These are phyloP conservation scores for Mycena pura DNA, from an alignment of 768 basidiomycete genomes.

Conservation along the genomic window DNA sequence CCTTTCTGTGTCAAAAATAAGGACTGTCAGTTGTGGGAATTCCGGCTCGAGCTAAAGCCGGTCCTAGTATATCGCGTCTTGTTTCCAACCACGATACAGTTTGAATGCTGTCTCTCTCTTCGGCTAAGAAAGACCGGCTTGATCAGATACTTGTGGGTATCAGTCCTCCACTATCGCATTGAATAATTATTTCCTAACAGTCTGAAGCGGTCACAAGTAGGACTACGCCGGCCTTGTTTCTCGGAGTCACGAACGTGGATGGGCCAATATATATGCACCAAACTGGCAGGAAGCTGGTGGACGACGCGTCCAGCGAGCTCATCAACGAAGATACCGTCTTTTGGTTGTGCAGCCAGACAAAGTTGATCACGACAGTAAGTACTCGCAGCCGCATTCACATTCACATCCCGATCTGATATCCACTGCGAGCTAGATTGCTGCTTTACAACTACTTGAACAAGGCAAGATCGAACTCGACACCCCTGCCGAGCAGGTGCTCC, in stretches of 20 bases:
- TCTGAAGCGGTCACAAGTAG: not conserved
- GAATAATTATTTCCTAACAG: too few species aligned
- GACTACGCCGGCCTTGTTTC: not conserved
- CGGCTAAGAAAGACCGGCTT: too few species aligned
- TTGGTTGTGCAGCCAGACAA: not conserved
- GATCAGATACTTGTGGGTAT: too few species aligned
- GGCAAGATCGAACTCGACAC: constrained; percentile 35
- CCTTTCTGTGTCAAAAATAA: too few species aligned
- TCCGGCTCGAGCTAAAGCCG: too few species aligned
- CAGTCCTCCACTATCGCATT: too few species aligned
- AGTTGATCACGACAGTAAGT: not conserved
- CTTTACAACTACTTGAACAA: constrained; percentile 39
- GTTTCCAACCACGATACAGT: too few species aligned
- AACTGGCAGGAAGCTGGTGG: not conserved
- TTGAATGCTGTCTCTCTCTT: too few species aligned
- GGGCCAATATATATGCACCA: not conserved
- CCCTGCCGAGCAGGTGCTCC: constrained; percentile 33
- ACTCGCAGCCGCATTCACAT: not conserved
- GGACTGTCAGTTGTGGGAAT: too few species aligned
- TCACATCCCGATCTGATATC: not conserved
- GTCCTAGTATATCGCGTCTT: too few species aligned
- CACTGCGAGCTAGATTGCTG: constrained; percentile 36
- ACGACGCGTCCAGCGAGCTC: not conserved
- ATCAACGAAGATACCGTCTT: not conserved
- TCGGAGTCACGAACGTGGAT: not conserved